Percentiles rank a stretch among this genome's conserved stretches.
Conservation (phyloP, 768 basidiomycete species). For the Mycena kentingensis region DNA sequence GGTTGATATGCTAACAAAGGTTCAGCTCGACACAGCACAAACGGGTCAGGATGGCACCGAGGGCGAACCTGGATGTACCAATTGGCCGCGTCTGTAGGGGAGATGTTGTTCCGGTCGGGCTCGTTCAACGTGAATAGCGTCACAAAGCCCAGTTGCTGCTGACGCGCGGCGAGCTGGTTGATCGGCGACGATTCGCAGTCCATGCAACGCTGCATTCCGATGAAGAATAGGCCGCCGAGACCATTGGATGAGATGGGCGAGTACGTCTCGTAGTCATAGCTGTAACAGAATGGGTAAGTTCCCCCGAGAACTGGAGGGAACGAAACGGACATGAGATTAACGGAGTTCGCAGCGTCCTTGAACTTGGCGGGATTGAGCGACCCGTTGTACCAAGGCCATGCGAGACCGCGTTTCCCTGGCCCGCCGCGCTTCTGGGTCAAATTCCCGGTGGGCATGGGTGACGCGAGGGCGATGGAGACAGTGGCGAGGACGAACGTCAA, state of each 20-base stretch:
- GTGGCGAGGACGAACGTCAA: too few relatives aligned
- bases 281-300: conserved; percentile 8
- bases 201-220: conserved; percentile 41
- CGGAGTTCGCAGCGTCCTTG: conserved; percentile 34
- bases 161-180: conserved; percentile 32
- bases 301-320: not conserved
- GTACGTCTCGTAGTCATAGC: conserved; percentile 42
- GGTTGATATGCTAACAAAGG: conserved; percentile 38
- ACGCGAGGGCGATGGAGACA: too few relatives aligned
- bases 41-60: too few relatives aligned
- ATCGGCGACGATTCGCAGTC: conserved; percentile 42
- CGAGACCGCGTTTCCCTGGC: conserved; percentile 41
- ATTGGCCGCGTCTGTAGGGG: conserved; percentile 31
- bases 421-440: conserved; percentile 18
- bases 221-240: conserved; percentile 38
- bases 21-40: too few relatives aligned
- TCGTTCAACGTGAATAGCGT: conserved; percentile 34
- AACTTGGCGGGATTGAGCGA: conserved; percentile 28
- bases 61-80: too few relatives aligned
- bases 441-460: too few relatives aligned
- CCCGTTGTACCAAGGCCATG: conserved; percentile 37
- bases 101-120: conserved; percentile 34
- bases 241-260: conserved; percentile 37
- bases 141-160: conserved; percentile 24
- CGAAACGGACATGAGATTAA: conserved; percentile 27